Evolutionary conservation across 345 rosid genomes (phyloP).

Genomic region (Acer yangbiense): DNA sequence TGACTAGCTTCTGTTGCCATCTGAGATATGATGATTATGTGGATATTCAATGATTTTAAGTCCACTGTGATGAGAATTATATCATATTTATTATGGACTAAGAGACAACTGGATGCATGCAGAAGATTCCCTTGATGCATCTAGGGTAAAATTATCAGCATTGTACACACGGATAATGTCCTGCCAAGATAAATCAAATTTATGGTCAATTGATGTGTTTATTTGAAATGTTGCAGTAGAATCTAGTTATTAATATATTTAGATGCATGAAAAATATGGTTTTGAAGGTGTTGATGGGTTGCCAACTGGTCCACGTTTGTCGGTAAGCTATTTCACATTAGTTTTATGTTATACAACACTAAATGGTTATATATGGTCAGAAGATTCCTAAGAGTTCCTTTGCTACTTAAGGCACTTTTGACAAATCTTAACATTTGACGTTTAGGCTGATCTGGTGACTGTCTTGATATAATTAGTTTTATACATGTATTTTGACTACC

Average conservation of each 20-base stretch:
- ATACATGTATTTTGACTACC: background rate
- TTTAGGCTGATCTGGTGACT: background rate
- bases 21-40: background rate
- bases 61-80: background rate
- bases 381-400: background rate
- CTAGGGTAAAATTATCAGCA: background rate
- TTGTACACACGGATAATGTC: background rate
- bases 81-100: background rate
- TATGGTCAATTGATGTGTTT: constrained; percentile 3
- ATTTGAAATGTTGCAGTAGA: background rate
- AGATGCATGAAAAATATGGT: background rate
- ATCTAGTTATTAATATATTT: background rate
- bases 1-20: background rate
- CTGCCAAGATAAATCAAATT: background rate
- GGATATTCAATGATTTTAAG: background rate
- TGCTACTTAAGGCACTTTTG: background rate
- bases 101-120: background rate
- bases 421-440: background rate
- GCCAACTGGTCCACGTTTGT: background rate
- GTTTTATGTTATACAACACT: background rate
- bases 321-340: background rate
- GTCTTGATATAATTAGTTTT: background rate
- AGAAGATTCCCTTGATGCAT: background rate
- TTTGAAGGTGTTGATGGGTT: background rate
- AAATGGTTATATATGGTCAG: background rate